Evolutionary conservation across 139 green algal genomes (phyloP), one percentile per base, ranked within the genome.

Genomic region (Diplosphaera chodatii): DNA sequence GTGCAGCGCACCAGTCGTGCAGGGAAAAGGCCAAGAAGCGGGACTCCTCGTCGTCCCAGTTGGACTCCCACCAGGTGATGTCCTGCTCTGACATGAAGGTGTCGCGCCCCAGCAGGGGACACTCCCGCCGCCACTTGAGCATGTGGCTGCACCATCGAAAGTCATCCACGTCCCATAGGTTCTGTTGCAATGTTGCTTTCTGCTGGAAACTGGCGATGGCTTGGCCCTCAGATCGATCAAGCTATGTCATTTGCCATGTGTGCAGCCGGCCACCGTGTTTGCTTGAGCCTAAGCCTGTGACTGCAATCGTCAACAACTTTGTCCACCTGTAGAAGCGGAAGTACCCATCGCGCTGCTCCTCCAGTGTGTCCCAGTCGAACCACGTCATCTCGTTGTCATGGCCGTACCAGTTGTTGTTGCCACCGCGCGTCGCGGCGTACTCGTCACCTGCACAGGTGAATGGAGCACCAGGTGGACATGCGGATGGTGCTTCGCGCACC

Each of bases 361-460:
- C 76, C 56, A 87, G 68, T 55, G 75, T 55, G 32, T 84, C 70
- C 90, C 90, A 97, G 40, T 95, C 64, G 81, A 94, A 89, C 30
- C 87, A 80, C 15, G 86, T 87, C 78, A 94, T 84, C 16, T 77
- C n/a, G 18, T 73, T 91, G 85, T 99, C 93, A 71, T 99, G 95
- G 16, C 95, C 95, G 74, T 99, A 99, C 83, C 88, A 97, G 89
- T 99, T 99, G 88, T 99, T 99, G 88, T 99, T 99, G 69, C 95
- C 95, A 25, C 80, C 25, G n/a, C 91, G 84, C 3, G 86, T 93
- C 40, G 92, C 80, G 20, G 66, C 80, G 59, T 93, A 88, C 84
- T 99, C 94, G 77, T 99, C 94, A 63, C 89, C 89, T 90, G 85
- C n/a, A 30, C 16, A n/a, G n/a, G n/a, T n/a, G n/a, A n/a, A n/a